Evolutionary conservation across 2,329 filamentous ascomycete genomes (phyloP).

Genomic region (Sarocladium kiliense): DNA sequence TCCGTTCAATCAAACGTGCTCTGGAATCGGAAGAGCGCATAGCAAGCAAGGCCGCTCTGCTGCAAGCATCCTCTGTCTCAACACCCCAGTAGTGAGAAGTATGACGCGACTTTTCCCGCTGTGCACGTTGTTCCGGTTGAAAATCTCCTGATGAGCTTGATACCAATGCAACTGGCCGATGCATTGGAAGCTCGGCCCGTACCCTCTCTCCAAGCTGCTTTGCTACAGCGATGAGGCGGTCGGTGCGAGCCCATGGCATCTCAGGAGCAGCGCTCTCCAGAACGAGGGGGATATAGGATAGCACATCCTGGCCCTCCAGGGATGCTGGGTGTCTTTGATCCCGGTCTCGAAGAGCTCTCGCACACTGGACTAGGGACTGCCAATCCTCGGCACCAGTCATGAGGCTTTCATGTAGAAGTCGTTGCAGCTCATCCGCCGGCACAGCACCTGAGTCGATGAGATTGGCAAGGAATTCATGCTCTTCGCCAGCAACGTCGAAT

Average conservation of each 20-base stretch:
- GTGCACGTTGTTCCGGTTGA: background rate
- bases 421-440: slow-evolving; percentile 20
- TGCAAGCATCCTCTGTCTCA: background rate
- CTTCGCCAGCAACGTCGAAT: slow-evolving; percentile 28
- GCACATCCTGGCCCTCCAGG: slow-evolving; percentile 27
- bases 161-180: background rate
- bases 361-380: slow-evolving; percentile 27
- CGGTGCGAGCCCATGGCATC: slow-evolving; percentile 28
- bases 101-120: background rate
- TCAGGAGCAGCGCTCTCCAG: background rate
- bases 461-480: slow-evolving; percentile 24
- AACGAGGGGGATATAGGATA: slow-evolving; percentile 18
- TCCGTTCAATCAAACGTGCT: background rate
- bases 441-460: slow-evolving; percentile 21
- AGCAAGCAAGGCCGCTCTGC: too few relatives aligned
- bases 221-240: slow-evolving; percentile 27
- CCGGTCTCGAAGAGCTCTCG: slow-evolving; percentile 20
- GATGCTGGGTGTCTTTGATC: slow-evolving; percentile 12
- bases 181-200: background rate
- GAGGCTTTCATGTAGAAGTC: slow-evolving; percentile 25
- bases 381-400: slow-evolving; percentile 28
- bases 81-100: background rate
- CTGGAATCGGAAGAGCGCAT: background rate
- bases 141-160: background rate
- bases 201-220: slow-evolving; percentile 20